Evolutionary conservation across 2,329 filamentous ascomycete genomes (phyloP), one percentile per base, ranked within the genome.

Genomic region (Hymenoscyphus albidus): DNA sequence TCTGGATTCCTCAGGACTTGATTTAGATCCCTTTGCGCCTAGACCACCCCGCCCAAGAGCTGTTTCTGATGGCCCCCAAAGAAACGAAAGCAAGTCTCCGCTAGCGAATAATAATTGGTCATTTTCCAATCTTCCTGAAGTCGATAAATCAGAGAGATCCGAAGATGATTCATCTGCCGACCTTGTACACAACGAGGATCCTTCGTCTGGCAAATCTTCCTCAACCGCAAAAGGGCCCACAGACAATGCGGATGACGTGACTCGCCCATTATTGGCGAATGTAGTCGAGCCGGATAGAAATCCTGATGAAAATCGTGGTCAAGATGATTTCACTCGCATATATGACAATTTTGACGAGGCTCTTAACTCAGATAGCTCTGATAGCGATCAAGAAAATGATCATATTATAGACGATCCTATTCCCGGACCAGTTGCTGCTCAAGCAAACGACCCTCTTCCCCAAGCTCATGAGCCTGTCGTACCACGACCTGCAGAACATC

Each of bases 51-150:
- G 85, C 44, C 83, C 82, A 18, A 79, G 86, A 55, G 80, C 86
- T 35, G 78, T 80, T 59, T 88, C 86, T 0, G 86, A 88, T 70
- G 85, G 85, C 0, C 83, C 83, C 3, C 78, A 77, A 55, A 72
- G 74, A 5, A 77, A 76, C 3, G 76, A 78, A 9, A 74, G 75
- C 2, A 76, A 81, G 62, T 82, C 85, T 60, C 82, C 83, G 0
- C 73, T 88, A 16, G 85, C 80, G 0, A 85, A 85, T 71, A 87
- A 87, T 67, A 88, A 77, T 69, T 89, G 86, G 86, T 81, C 81
- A 0, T 88, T 88, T 69, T 77, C 79, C 3, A 76, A 76, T 31
- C 67, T 84, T 7, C 75, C 77, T 12, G 62, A 63, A 32, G 22
- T 60, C 9, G 63, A 69, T 42, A 61, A 18, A 14, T 18, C 56